Conservation (phyloP, 2,329 filamentous ascomycete species). For the Trichoderma breve region DNA sequence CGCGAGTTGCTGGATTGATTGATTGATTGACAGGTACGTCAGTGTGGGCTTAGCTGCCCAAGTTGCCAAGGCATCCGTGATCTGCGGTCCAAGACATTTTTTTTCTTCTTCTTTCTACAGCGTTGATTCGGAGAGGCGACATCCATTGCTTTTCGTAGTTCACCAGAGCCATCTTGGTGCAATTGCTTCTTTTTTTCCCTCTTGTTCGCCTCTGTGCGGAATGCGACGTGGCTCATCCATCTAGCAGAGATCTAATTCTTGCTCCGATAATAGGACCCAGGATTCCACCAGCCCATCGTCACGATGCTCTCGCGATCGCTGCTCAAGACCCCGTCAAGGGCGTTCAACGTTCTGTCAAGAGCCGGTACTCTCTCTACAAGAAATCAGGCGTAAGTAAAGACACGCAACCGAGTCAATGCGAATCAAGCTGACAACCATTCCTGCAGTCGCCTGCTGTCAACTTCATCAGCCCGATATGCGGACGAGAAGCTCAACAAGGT, state of each 20-base stretch:
- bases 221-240: neutral
- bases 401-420: neutral
- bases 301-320: constrained; percentile 25
- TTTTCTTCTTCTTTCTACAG: neutral
- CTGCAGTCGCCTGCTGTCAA: constrained; percentile 50
- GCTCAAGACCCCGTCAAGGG: constrained; percentile 21
- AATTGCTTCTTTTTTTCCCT: neutral
- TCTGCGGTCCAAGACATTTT: neutral
- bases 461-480: constrained; percentile 47
- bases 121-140: neutral
- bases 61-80: neutral
- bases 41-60: neutral
- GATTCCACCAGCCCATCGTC: neutral
- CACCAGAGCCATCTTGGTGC: neutral
- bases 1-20: neutral
- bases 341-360: constrained; percentile 22
- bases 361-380: constrained; percentile 19
- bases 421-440: neutral
- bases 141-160: neutral
- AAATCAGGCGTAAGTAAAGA: constrained; percentile 21
- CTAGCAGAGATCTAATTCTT: neutral
- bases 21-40: constrained; percentile 5
- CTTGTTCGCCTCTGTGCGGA: neutral
- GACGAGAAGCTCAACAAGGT: constrained; percentile 74
- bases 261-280: constrained; percentile 14